A percentile compares a stretch with the other conserved stretches of the same genome.
Evolutionary conservation across 2,329 filamentous ascomycete species (phyloP).

Genomic region (Pseudogymnoascus sp.): DNA sequence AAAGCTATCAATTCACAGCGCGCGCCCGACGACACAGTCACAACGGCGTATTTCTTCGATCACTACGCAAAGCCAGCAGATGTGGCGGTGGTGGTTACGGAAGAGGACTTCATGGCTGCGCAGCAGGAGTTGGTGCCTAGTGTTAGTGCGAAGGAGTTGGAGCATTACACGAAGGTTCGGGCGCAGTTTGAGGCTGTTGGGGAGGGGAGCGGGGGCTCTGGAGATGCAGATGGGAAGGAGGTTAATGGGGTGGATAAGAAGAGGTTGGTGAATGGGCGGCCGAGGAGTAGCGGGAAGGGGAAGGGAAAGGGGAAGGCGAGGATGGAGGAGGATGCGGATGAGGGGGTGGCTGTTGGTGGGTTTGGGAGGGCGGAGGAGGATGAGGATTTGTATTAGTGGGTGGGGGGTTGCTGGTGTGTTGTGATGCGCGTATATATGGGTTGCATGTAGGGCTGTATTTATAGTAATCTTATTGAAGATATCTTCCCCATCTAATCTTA

Average conservation of each 20-base stretch:
- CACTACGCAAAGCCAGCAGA: conserved; percentile 78
- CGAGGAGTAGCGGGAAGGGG: conserved; percentile 43
- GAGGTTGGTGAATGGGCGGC: conserved; percentile 10
- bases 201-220: conserved; percentile 28
- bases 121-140: conserved; percentile 82
- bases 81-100: conserved; percentile 76
- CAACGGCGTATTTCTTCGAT: conserved; percentile 93
- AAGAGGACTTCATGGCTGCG: conserved; percentile 78
- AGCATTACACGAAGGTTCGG: conserved; percentile 82
- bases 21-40: conserved; percentile 39
- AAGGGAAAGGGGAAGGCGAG: conserved; percentile 40
- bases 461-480: background rate
- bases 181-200: conserved; percentile 66
- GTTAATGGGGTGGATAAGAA: conserved; percentile 14
- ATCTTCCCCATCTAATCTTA: background rate
- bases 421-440: background rate
- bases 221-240: conserved; percentile 23
- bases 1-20: conserved; percentile 51
- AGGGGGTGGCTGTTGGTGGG: conserved; percentile 35
- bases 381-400: conserved; percentile 27
- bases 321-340: conserved; percentile 46
- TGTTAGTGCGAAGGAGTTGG: conserved; percentile 84
- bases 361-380: conserved; percentile 26
- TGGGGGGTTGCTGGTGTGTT: background rate
- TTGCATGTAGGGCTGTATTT: background rate